Evolutionary conservation across 169 alveolate genomes (phyloP), one percentile per base, ranked within the genome.

Genomic region (Cryptosporidium felis): DNA sequence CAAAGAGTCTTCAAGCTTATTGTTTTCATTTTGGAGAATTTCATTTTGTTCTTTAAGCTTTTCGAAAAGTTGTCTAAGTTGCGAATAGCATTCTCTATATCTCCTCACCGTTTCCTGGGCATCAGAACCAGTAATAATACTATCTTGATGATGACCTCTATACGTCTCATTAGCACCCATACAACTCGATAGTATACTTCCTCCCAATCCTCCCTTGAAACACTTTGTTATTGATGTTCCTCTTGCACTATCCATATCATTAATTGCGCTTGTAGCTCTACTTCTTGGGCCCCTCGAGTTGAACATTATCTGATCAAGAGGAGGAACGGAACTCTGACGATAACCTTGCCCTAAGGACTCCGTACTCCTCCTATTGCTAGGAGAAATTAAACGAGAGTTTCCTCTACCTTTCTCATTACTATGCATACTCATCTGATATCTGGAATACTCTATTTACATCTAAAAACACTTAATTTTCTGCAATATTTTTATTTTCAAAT

Each of bases 101-200:
- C 85, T 49, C 41, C 85, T 74, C 14, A 74, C 67, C 32, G 85
- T 74, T 32, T 74, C 85, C 40, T 74, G 85, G 4, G 67, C 65
- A 9, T 74, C 85, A 0, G 74, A 40, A 8, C 63, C 63, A 47
- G 66, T 9, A 34, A 32, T n/a, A 14, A 51, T 18, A 9, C 21
- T n/a, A 9, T 74, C 85, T 4, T 46, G 36, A 46, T 28, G 36
- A 1, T 65, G 45, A 18, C 61, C 41, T 56, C 85, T 30, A 21
- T 74, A 40, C 10, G 74, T 74, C n/a, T 74, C 60, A 40, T 56
- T 74, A 41, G 38, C 67, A 18, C 41, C 30, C 42, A 74, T 74
- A 34, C 85, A 74, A 23, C 85, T 74, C 23, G 85, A 74, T 23
- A 74, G 40, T 53, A 74, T 36, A 36, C 66, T 56, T n/a, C 67